These are phyloP conservation scores for Lignosus rhinocerotis DNA, from an alignment of 1,284 basidiomycete genomes.

Conservation along the genomic window DNA sequence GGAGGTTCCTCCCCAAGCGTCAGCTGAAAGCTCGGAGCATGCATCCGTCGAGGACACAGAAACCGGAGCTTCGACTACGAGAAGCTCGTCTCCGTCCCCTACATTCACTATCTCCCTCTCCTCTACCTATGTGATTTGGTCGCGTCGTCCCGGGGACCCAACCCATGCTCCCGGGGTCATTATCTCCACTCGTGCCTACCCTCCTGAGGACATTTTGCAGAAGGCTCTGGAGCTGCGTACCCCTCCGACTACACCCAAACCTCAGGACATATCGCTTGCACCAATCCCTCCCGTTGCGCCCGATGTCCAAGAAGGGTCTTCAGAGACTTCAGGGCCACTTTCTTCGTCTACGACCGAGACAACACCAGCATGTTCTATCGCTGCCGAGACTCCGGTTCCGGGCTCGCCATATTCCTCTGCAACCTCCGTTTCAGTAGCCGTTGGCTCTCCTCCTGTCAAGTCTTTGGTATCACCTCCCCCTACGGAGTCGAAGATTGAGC, in stretches of 20 bases:
- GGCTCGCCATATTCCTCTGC: constrained; percentile 60
- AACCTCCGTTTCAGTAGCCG: constrained; percentile 52
- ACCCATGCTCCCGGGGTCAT: constrained; percentile 63
- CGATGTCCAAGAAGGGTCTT: constrained; percentile 9
- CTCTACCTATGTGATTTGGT: constrained; percentile 60
- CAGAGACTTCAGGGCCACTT: constrained; percentile 20
- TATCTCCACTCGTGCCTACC: constrained; percentile 59
- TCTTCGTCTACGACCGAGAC: constrained; percentile 41
- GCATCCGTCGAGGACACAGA: not conserved
- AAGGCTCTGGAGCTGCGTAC: constrained; percentile 53
- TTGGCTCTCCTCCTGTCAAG: constrained; percentile 29
- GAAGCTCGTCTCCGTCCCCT: constrained; percentile 11
- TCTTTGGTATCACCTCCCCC: constrained; percentile 17
- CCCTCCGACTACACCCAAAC: constrained; percentile 40
- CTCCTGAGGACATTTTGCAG: constrained; percentile 55
- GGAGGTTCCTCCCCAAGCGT: too few species aligned
- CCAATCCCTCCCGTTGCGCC: not conserved
- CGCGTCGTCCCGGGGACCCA: constrained; percentile 62
- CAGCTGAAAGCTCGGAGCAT: not conserved
- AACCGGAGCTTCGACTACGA: constrained; percentile 6
- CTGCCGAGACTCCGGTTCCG: constrained; percentile 49
- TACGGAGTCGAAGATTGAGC: constrained; percentile 12
- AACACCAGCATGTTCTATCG: constrained; percentile 41
- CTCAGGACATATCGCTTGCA: constrained; percentile 5
- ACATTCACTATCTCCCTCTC: constrained; percentile 4